Conservation (phyloP, 1,284 basidiomycete genomes). For the Earliella scabrosa region DNA sequence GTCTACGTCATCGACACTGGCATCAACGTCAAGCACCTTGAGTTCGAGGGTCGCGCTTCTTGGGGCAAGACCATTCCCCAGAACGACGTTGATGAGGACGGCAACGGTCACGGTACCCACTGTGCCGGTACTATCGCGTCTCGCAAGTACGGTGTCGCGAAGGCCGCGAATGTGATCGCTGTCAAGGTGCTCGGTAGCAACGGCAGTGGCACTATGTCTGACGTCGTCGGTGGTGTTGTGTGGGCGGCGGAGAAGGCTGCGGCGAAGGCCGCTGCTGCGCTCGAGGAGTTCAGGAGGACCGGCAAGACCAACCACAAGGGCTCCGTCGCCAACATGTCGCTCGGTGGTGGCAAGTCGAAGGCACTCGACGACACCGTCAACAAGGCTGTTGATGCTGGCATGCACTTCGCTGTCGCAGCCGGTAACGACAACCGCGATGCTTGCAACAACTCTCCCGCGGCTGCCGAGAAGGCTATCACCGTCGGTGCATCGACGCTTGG, state of each 20-base stretch:
- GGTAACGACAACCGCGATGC: slow-evolving; percentile 61
- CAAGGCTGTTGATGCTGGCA: slow-evolving; percentile 79
- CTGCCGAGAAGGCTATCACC: slow-evolving; percentile 69
- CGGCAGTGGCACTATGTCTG: slow-evolving; percentile 95
- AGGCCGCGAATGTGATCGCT: slow-evolving; percentile 90
- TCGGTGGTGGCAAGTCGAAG: slow-evolving; percentile 94
- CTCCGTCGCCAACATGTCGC: slow-evolving; percentile 97
- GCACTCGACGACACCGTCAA: slow-evolving; percentile 89
- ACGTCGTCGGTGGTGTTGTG: slow-evolving; percentile 87
- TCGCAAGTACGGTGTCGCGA: slow-evolving; percentile 87
- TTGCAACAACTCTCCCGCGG: slow-evolving; percentile 74
- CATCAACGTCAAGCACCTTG: slow-evolving; percentile 85
- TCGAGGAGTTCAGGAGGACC: slow-evolving; percentile 62
- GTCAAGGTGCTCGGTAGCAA: slow-evolving; percentile 97
- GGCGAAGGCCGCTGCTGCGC: slow-evolving; percentile 59
- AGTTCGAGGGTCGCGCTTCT: slow-evolving; percentile 68
- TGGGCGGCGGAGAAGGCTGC: slow-evolving; percentile 80
- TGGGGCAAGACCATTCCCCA: slow-evolving; percentile 54
- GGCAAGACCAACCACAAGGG: slow-evolving; percentile 67
- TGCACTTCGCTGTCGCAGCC: slow-evolving; percentile 96
- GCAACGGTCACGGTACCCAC: slow-evolving; percentile 47
- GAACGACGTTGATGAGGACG: slow-evolving; percentile 49
- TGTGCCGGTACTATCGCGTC: slow-evolving; percentile 48
- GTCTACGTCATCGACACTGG: slow-evolving; percentile 82
- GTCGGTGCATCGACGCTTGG: slow-evolving; percentile 76